Percentiles rank a stretch among this genome's conserved stretches.
Conservation (phyloP, 768 basidiomycete species). For the Russula sp. region DNA sequence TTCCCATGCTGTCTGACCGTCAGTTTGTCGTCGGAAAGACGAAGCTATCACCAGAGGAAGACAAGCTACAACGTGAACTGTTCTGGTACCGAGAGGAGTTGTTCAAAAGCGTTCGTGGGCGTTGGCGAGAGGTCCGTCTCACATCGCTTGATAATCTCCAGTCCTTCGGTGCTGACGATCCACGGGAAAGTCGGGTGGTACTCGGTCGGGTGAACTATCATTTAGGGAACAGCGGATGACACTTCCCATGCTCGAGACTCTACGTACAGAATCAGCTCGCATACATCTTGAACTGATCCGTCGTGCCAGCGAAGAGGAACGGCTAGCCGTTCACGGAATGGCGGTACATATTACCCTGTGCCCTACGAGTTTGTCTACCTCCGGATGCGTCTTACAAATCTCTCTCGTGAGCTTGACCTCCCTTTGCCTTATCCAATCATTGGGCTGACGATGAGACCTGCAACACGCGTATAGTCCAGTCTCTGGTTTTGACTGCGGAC, state of each 20-base stretch:
- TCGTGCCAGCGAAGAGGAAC: slow-evolving; percentile 25
- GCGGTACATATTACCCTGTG: slow-evolving; percentile 49
- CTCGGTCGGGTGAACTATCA: slow-evolving; percentile 70
- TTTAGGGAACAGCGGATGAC: slow-evolving; percentile 78
- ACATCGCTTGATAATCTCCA: not conserved
- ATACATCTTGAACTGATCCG: slow-evolving; percentile 45
- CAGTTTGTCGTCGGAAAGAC: slow-evolving; percentile 89
- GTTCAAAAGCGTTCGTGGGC: slow-evolving; percentile 61
- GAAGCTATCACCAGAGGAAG: slow-evolving; percentile 55
- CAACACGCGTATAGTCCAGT: slow-evolving; percentile 46
- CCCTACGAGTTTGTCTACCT: slow-evolving; percentile 66
- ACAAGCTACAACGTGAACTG: slow-evolving; percentile 65
- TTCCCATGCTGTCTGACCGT: slow-evolving; percentile 81
- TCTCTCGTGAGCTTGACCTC: slow-evolving; percentile 53
- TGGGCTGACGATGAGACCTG: slow-evolving; percentile 9
- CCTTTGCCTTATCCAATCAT: not conserved
- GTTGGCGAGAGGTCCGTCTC: slow-evolving; percentile 79
- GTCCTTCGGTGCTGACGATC: not conserved
- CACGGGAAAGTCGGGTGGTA: slow-evolving; percentile 64
- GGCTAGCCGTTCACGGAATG: slow-evolving; percentile 34
- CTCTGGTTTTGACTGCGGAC: slow-evolving; percentile 53
- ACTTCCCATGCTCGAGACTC: slow-evolving; percentile 69
- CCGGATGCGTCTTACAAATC: slow-evolving; percentile 55
- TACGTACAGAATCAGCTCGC: slow-evolving; percentile 64
- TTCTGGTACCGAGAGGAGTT: slow-evolving; percentile 97